Conservation (phyloP, 768 basidiomycete genomes). For the Xerocomus brunneocitrinus region DNA sequence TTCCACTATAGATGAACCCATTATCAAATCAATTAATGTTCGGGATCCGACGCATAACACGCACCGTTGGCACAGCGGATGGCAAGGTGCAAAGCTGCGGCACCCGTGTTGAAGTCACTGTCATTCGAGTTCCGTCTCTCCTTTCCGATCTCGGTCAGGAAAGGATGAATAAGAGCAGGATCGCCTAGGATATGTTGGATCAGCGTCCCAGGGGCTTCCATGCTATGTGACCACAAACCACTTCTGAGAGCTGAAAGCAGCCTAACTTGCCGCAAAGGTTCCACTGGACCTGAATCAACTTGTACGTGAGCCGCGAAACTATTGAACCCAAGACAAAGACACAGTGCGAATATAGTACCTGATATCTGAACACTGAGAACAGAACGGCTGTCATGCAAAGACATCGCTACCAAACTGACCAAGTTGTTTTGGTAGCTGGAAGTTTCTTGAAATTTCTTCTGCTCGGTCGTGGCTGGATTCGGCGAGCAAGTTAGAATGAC, state of each 20-base stretch:
- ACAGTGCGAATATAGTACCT: slow-evolving; percentile 5
- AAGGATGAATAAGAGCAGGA: slow-evolving; percentile 73
- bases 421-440: background rate
- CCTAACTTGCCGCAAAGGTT: slow-evolving; percentile 61
- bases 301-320: slow-evolving; percentile 2
- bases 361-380: slow-evolving; percentile 15
- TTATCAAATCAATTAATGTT: background rate
- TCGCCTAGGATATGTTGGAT: slow-evolving; percentile 46
- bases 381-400: slow-evolving; percentile 14
- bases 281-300: slow-evolving; percentile 20
- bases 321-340: background rate
- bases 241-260: slow-evolving; percentile 58
- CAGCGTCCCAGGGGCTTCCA: background rate
- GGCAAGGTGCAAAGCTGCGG: slow-evolving; percentile 75
- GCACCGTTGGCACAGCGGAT: slow-evolving; percentile 75
- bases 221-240: slow-evolving; percentile 36
- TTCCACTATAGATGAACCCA: slow-evolving; percentile 39
- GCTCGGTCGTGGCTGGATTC: no score
- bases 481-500: no score
- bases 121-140: slow-evolving; percentile 51
- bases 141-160: slow-evolving; percentile 70
- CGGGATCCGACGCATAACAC: slow-evolving; percentile 21
- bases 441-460: background rate
- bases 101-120: slow-evolving; percentile 56
- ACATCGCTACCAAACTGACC: slow-evolving; percentile 13